These are phyloP conservation scores for Cornus controversa DNA, from an alignment of 148 eudicot genomes.

Conservation along the genomic window DNA sequence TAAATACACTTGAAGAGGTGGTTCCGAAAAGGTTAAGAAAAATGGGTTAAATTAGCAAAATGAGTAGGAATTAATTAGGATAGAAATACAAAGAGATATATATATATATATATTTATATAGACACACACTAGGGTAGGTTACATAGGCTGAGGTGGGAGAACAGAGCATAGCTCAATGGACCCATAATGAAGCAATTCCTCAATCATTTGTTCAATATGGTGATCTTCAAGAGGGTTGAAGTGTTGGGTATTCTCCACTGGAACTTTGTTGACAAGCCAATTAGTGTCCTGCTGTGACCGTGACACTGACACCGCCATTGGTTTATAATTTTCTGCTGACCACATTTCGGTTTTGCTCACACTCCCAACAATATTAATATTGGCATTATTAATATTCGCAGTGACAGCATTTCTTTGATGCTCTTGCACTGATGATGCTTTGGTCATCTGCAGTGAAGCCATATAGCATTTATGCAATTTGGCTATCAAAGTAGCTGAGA, in stretches of 20 bases:
- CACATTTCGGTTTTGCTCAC: slow-evolving; percentile 14
- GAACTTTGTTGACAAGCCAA: slow-evolving; percentile 17
- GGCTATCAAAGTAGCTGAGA: slow-evolving; percentile 70
- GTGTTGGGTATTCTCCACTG: slow-evolving; percentile 2
- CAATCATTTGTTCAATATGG: slow-evolving; percentile 73
- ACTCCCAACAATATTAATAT: slow-evolving; percentile 1
- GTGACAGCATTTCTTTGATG: slow-evolving; percentile 16
- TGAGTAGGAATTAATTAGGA: neutral
- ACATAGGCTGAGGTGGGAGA: neutral
- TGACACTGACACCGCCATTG: too few species aligned
- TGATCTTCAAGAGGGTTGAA: slow-evolving; percentile 47
- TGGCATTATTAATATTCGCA: neutral
- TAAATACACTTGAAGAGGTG: slow-evolving; percentile 1
- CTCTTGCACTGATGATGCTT: slow-evolving; percentile 36
- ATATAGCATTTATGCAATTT: slow-evolving; percentile 78
- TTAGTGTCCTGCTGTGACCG: slow-evolving; percentile 10
- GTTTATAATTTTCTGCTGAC: slow-evolving; percentile 26
- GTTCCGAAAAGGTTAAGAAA: slow-evolving; percentile 2
- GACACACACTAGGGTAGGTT: too few species aligned
- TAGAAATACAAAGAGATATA: neutral
- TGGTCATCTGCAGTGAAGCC: slow-evolving; percentile 65
- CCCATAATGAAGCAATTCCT: slow-evolving; percentile 63
- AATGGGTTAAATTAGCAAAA: slow-evolving; percentile 24
- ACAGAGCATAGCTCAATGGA: slow-evolving; percentile 48
- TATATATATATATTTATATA: too few species aligned